phyloP scores from a whole-genome alignment of 208 protist genomes.

The Trypanosoma conorhini region DNA sequence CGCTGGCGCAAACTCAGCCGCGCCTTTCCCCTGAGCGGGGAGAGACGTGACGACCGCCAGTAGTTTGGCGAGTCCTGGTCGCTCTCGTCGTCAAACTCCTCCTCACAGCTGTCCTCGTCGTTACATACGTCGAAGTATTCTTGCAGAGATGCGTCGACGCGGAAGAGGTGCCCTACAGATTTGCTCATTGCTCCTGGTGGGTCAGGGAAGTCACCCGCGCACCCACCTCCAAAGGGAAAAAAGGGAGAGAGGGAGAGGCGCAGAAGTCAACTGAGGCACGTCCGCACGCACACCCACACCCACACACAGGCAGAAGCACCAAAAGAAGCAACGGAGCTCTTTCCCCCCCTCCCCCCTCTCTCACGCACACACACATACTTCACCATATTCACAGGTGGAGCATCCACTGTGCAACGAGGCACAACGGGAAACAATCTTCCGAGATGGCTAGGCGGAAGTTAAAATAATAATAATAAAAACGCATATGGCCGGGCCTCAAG shows the following conservation, averaged over 20 bases:
- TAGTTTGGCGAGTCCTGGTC: conserved; percentile 15
- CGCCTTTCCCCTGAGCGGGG: conserved; percentile 38
- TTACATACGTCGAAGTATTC: conserved; percentile 60
- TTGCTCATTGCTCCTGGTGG: conserved; percentile 15
- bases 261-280: conserved; percentile 18
- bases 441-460: too few relatives aligned
- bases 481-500: too few relatives aligned
- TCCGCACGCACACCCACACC: background rate
- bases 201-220: background rate
- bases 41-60: conserved; percentile 30
- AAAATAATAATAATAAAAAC: too few relatives aligned
- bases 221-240: conserved; percentile 8
- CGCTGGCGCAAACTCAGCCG: conserved; percentile 32
- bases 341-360: background rate
- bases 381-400: background rate
- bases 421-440: too few relatives aligned
- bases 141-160: conserved; percentile 34
- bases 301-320: background rate
- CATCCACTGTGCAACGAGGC: too few relatives aligned
- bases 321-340: background rate
- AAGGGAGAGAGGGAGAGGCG: background rate
- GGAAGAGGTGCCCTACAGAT: background rate
- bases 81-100: conserved; percentile 13
- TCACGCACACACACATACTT: background rate
- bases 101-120: background rate